These are phyloP conservation scores for Rhodomyrtus tomentosa DNA, from an alignment of 345 rosid genomes.

Conservation along the genomic window DNA sequence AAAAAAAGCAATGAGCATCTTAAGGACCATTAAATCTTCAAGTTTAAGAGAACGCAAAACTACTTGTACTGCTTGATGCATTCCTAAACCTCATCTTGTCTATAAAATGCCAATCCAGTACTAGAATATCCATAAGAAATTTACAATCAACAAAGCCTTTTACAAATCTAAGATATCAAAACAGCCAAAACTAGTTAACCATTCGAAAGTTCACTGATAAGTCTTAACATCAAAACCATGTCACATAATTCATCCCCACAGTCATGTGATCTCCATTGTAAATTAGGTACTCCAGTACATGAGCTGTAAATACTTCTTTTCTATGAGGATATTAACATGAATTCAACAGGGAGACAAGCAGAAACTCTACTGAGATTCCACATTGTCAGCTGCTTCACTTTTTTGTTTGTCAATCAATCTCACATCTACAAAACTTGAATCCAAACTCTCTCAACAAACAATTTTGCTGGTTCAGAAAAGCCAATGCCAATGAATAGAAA, in stretches of 20 bases:
- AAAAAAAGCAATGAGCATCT: slow-evolving; percentile 57
- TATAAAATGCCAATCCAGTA: neutral
- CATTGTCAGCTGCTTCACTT: neutral
- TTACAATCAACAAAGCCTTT: neutral
- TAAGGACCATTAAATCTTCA: slow-evolving; percentile 37
- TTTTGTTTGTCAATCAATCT: neutral
- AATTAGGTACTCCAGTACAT: neutral
- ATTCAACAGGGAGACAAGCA: neutral
- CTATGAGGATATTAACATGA: neutral
- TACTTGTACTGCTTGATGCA: neutral
- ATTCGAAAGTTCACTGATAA: neutral
- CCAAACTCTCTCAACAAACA: neutral
- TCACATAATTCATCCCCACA: neutral
- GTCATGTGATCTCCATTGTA: neutral
- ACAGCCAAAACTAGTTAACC: neutral
- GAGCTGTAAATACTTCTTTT: neutral
- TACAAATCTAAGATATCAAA: neutral
- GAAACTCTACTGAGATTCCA: neutral
- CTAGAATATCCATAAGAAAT: neutral
- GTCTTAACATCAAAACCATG: neutral
- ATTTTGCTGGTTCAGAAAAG: neutral
- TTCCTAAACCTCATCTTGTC: neutral
- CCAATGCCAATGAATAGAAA: neutral
- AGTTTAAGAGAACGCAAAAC: neutral
- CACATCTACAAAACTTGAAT: neutral